These are phyloP conservation scores for Taiwanofungus camphoratus DNA, from an alignment of 1,284 basidiomycete species.

Conservation along the genomic window DNA sequence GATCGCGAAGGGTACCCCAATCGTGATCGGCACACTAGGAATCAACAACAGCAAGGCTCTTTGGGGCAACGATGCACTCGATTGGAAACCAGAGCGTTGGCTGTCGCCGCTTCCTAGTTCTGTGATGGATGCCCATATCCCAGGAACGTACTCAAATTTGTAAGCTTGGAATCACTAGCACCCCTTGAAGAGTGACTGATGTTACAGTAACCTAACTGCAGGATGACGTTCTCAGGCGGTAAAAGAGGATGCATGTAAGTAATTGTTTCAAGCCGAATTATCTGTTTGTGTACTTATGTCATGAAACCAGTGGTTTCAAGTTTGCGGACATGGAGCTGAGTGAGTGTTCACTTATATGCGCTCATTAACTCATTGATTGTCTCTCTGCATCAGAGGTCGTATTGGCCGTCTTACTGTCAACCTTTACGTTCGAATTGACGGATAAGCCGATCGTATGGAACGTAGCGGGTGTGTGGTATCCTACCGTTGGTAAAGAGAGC, in stretches of 20 bases:
- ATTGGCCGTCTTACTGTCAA: slow-evolving; percentile 10
- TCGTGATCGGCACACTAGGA: slow-evolving; percentile 10
- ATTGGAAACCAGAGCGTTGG: slow-evolving; percentile 20
- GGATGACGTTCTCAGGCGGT: slow-evolving; percentile 1
- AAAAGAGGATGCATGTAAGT: not conserved
- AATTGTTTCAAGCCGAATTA: too few relatives aligned
- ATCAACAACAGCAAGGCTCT: slow-evolving; percentile 11
- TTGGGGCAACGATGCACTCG: slow-evolving; percentile 17
- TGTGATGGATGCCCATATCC: slow-evolving; percentile 11
- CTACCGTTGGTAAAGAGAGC: slow-evolving; percentile 15
- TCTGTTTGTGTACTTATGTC: too few relatives aligned
- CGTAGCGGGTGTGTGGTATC: slow-evolving; percentile 15
- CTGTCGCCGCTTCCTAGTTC: slow-evolving; percentile 8
- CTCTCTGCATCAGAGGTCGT: slow-evolving; percentile 11
- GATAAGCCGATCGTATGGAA: slow-evolving; percentile 21
- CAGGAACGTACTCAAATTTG: slow-evolving; percentile 15
- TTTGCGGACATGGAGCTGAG: slow-evolving; percentile 18
- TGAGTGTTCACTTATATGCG: slow-evolving; percentile 3
- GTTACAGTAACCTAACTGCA: too few relatives aligned
- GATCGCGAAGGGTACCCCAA: slow-evolving; percentile 6
- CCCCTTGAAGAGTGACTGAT: not conserved
- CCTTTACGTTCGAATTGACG: slow-evolving; percentile 13
- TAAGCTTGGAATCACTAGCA: slow-evolving; percentile 7
- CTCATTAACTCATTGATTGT: too few relatives aligned
- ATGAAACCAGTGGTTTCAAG: slow-evolving; percentile 18